Conservation (phyloP, 2,329 filamentous ascomycete genomes). For the Onygena corvina region DNA sequence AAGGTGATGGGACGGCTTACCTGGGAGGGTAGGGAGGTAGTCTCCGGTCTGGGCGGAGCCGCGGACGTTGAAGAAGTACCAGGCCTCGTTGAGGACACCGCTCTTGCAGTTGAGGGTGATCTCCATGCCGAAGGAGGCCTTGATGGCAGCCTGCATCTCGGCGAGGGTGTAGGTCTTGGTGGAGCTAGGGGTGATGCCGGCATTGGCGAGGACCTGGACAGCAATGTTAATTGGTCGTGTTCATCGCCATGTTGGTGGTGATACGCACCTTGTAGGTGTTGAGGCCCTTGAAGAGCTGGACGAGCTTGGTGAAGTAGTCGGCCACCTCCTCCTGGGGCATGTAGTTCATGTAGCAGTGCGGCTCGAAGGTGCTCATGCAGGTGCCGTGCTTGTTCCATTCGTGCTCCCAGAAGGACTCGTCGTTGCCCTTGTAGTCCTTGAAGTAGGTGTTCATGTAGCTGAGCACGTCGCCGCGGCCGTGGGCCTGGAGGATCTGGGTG, state of each 20-base stretch:
- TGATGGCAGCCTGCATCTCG: constrained; percentile 41
- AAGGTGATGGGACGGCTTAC: constrained; percentile 19
- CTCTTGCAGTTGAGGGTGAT: constrained; percentile 40
- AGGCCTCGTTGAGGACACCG: constrained; percentile 42
- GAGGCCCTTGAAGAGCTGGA: constrained; percentile 44
- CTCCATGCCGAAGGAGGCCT: constrained; percentile 37
- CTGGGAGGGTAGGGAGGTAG: constrained; percentile 46
- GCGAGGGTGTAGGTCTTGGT: constrained; percentile 41
- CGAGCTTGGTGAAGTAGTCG: constrained; percentile 45
- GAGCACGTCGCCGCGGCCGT: constrained; percentile 41
- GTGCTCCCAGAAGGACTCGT: constrained; percentile 54
- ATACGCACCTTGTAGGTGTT: constrained; percentile 41
- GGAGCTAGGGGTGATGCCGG: constrained; percentile 43
- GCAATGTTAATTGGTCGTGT: too few species aligned
- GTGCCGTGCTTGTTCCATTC: constrained; percentile 63
- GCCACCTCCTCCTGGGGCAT: constrained; percentile 45
- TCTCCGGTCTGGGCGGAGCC: constrained; percentile 49
- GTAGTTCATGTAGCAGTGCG: constrained; percentile 50
- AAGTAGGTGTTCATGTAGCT: constrained; percentile 50
- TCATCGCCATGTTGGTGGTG: too few species aligned
- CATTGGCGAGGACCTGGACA: constrained; percentile 32
- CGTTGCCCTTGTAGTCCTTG: constrained; percentile 44
- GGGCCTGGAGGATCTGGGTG: constrained; percentile 41
- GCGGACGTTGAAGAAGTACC: constrained; percentile 42
- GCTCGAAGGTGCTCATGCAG: constrained; percentile 57